phyloP scores from a whole-genome alignment of 2,329 filamentous ascomycete species.

The Mycosphaerella sp. region DNA sequence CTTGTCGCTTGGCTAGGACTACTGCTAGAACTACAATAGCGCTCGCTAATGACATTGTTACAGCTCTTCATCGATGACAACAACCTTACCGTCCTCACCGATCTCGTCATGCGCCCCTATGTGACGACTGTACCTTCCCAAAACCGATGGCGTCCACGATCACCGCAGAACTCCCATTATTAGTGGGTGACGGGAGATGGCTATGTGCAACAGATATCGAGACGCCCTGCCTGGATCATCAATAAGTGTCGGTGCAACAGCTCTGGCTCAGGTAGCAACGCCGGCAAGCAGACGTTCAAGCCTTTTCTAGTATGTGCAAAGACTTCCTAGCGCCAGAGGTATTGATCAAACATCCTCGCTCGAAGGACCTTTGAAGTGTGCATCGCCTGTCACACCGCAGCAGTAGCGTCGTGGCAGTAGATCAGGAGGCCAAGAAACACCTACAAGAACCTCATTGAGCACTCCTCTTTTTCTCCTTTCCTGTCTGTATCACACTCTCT shows the following conservation, averaged over 20 bases:
- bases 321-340: not conserved
- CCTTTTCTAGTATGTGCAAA: not conserved
- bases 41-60: no score
- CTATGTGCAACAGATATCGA: not conserved
- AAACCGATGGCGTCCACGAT: not conserved
- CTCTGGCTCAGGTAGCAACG: not conserved
- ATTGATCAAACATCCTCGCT: constrained; percentile 7
- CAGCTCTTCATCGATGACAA: not conserved
- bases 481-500: not conserved
- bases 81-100: not conserved
- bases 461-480: no score
- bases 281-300: not conserved
- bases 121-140: not conserved
- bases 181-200: not conserved
- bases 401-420: not conserved
- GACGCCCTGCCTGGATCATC: not conserved
- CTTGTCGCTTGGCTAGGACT: not conserved
- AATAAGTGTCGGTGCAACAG: not conserved
- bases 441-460: constrained; percentile 5
- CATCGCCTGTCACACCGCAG: not conserved
- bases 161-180: not conserved
- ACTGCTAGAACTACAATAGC: no score
- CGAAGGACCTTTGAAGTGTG: not conserved
- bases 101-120: not conserved
- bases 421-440: constrained; percentile 2